phyloP scores from a whole-genome alignment of 1,139 yeast genomes.

The Kodamaea derodonti region DNA sequence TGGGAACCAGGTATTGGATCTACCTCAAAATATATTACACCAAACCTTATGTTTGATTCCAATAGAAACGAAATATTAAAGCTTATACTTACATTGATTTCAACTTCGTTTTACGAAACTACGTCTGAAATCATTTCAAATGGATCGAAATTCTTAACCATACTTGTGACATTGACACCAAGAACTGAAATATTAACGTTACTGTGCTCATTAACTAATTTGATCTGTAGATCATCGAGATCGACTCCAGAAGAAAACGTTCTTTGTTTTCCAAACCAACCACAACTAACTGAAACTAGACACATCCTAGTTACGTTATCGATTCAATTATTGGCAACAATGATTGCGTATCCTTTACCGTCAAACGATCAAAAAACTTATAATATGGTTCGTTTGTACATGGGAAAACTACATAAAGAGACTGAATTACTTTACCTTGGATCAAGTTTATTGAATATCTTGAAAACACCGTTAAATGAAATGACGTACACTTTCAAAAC shows the following conservation, averaged over 20 bases:
- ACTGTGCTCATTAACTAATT: constrained; percentile 67
- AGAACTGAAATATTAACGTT: constrained; percentile 49
- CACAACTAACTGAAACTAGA: constrained; percentile 43
- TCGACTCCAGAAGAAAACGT: constrained; percentile 21
- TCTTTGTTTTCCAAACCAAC: constrained; percentile 15
- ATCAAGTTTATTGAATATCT: constrained; percentile 42
- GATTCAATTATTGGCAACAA: constrained; percentile 57
- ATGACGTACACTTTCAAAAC: constrained; percentile 17
- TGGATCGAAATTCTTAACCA: constrained; percentile 60
- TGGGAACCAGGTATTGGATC: constrained; percentile 83
- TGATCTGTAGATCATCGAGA: constrained; percentile 41
- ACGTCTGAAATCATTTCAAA: constrained; percentile 41
- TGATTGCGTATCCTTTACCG: constrained; percentile 67
- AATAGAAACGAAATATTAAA: constrained; percentile 67
- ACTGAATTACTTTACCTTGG: constrained; percentile 49
- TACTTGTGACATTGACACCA: constrained; percentile 51
- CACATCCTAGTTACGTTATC: constrained; percentile 53
- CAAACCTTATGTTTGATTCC: constrained; percentile 51
- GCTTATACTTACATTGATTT: constrained; percentile 57
- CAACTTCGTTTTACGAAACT: constrained; percentile 55
- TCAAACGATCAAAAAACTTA: constrained; percentile 22
- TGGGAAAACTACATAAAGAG: constrained; percentile 53
- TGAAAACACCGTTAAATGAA: constrained; percentile 39
- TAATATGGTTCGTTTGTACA: constrained; percentile 49
- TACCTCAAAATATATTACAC: constrained; percentile 35